Percentiles rank a stretch among this genome's conserved stretches.
These are phyloP conservation scores for Hemisphaericaspora nanyangensis DNA, from an alignment of 805 yeast species.

Conservation along the genomic window DNA sequence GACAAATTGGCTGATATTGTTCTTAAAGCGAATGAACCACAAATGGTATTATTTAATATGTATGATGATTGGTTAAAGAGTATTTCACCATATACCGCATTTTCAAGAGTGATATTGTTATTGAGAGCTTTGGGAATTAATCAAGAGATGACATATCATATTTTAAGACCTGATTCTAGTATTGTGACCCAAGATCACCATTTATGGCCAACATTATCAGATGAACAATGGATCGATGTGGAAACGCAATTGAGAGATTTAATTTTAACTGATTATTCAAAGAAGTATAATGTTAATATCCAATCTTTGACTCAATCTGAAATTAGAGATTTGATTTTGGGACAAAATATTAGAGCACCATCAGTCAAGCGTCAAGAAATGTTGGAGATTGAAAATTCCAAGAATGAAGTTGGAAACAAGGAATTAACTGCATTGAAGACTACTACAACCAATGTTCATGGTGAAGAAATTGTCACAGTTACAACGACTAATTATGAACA, in stretches of 20 bases:
- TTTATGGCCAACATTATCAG: constrained; percentile 87
- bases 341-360: constrained; percentile 91
- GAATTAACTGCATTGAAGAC: constrained; percentile 77
- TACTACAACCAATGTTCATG: constrained; percentile 85
- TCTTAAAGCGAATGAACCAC: constrained; percentile 84
- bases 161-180: constrained; percentile 71
- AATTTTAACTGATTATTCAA: constrained; percentile 79
- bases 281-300: constrained; percentile 79
- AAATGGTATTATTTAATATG: constrained; percentile 84
- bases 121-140: constrained; percentile 78
- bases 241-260: constrained; percentile 86
- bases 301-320: constrained; percentile 89
- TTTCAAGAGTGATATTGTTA: constrained; percentile 80
- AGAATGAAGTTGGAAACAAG: constrained; percentile 40
- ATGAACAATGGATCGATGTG: constrained; percentile 88
- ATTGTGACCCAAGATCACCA: constrained; percentile 73
- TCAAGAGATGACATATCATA: constrained; percentile 69
- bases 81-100: constrained; percentile 88
- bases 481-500: constrained; percentile 89
- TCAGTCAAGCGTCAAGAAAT: constrained; percentile 82
- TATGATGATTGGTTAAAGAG: constrained; percentile 92
- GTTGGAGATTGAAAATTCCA: constrained; percentile 60
- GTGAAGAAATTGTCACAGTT: constrained; percentile 92
- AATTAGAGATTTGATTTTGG: constrained; percentile 88
- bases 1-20: constrained; percentile 78